Evolutionary conservation across 768 basidiomycete species (phyloP).

Genomic region (Termitomyces sp.): DNA sequence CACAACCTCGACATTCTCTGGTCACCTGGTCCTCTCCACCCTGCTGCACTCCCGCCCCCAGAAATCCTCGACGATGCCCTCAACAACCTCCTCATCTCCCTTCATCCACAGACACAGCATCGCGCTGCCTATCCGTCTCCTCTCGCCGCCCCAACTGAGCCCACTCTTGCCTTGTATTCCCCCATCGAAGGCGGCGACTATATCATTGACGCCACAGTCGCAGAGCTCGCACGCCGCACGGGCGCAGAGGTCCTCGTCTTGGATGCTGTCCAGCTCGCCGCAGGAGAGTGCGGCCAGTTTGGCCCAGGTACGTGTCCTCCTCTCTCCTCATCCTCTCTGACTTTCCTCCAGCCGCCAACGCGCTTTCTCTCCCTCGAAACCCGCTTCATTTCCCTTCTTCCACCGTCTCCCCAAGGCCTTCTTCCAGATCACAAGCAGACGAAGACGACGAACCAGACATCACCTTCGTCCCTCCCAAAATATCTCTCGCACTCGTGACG

Average conservation of each 20-base stretch:
- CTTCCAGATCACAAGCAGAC: constrained; percentile 31
- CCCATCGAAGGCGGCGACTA: constrained; percentile 84
- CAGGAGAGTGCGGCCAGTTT: constrained; percentile 84
- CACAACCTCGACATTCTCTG: constrained; percentile 60
- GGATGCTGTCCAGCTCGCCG: constrained; percentile 79
- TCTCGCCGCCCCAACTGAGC: constrained; percentile 57
- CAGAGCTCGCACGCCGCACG: constrained; percentile 67
- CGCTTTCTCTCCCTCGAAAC: constrained; percentile 64
- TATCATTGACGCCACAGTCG: constrained; percentile 74
- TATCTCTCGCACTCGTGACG: constrained; percentile 38
- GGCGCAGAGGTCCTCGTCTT: constrained; percentile 80
- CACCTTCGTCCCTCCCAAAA: constrained; percentile 29
- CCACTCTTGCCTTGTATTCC: constrained; percentile 81
- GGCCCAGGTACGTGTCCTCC: constrained; percentile 55
- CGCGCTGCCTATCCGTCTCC: constrained; percentile 56
- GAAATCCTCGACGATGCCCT: constrained; percentile 74
- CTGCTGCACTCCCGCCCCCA: constrained; percentile 54
- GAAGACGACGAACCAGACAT: constrained; percentile 40
- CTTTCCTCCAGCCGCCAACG: constrained; percentile 53
- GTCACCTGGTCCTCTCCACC: constrained; percentile 37
- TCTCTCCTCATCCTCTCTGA: constrained; percentile 3
- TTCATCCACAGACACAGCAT: constrained; percentile 81
- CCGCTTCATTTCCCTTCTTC: constrained; percentile 63
- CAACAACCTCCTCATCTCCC: constrained; percentile 67
- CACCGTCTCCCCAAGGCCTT: constrained; percentile 10